phyloP scores from a whole-genome alignment of 1,284 basidiomycete genomes.

The Cryptococcus floricola region DNA sequence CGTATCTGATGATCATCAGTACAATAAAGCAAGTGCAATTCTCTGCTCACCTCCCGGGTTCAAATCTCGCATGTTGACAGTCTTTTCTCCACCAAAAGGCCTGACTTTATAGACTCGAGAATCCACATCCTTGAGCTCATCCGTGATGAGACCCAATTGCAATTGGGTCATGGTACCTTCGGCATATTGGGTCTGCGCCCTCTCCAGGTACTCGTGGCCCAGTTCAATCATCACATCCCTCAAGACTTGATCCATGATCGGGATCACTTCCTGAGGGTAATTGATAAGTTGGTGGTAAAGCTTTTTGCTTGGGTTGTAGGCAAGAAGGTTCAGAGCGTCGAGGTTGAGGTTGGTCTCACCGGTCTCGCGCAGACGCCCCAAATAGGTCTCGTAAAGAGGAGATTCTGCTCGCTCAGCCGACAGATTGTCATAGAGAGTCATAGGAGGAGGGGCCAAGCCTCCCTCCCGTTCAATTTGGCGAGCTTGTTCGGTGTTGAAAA shows the following conservation, averaged over 20 bases:
- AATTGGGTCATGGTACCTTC: slow-evolving; percentile 50
- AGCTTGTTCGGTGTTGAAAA: slow-evolving; percentile 56
- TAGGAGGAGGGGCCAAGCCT: slow-evolving; percentile 33
- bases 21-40: not conserved
- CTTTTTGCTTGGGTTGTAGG: slow-evolving; percentile 81
- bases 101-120: slow-evolving; percentile 82
- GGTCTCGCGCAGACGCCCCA: slow-evolving; percentile 82
- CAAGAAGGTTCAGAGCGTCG: slow-evolving; percentile 80
- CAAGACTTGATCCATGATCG: slow-evolving; percentile 92
- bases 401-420: slow-evolving; percentile 65
- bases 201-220: slow-evolving; percentile 70
- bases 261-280: slow-evolving; percentile 95
- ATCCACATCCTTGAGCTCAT: slow-evolving; percentile 75
- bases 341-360: slow-evolving; percentile 90
- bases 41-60: slow-evolving; percentile 71
- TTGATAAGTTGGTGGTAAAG: slow-evolving; percentile 74
- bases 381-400: slow-evolving; percentile 72
- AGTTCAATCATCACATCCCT: slow-evolving; percentile 83
- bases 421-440: slow-evolving; percentile 51
- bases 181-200: slow-evolving; percentile 25
- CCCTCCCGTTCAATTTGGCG: slow-evolving; percentile 31
- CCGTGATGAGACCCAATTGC: slow-evolving; percentile 65
- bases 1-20: slow-evolving; percentile 62
- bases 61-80: slow-evolving; percentile 84
- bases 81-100: slow-evolving; percentile 71